Conservation (phyloP, 2,329 filamentous ascomycete genomes). For the Exophiala mesophila region DNA sequence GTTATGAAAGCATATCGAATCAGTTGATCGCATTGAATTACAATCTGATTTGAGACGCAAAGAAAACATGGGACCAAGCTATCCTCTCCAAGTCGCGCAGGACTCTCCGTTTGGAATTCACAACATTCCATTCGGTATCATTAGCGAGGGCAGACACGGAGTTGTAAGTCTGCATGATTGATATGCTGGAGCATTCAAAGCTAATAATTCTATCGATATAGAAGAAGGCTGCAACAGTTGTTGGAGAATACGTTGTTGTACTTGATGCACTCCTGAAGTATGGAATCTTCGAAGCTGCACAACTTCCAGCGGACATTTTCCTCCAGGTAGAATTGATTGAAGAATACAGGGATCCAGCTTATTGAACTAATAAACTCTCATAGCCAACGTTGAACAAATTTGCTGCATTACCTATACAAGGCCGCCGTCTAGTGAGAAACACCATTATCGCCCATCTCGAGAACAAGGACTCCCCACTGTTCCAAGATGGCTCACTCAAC, state of each 20-base stretch:
- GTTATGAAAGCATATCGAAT: too few relatives aligned
- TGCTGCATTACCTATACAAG: neutral
- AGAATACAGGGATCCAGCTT: too few relatives aligned
- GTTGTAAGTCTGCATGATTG: neutral
- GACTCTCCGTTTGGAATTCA: constrained; percentile 3
- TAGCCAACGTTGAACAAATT: constrained; percentile 5
- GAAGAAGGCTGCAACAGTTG: constrained; percentile 3
- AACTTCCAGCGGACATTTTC: too few relatives aligned
- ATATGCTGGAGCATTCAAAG: neutral
- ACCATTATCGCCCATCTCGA: constrained; percentile 3
- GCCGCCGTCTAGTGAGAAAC: neutral
- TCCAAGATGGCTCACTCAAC: constrained; percentile 51
- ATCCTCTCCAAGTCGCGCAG: neutral
- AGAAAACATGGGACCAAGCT: too few relatives aligned
- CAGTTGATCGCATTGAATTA: too few relatives aligned
- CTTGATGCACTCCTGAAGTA: constrained; percentile 1
- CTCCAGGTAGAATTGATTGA: too few relatives aligned
- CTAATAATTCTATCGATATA: neutral
- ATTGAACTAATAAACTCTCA: neutral
- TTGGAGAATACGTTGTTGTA: constrained; percentile 6
- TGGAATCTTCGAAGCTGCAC: constrained; percentile 2
- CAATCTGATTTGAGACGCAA: too few relatives aligned
- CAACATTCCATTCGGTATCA: constrained; percentile 11
- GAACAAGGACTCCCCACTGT: neutral
- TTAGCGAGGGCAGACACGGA: constrained; percentile 2